Base-by-base conservation (phyloP, 31 red algal species). In the Porphyra umbilicalis region DNA sequence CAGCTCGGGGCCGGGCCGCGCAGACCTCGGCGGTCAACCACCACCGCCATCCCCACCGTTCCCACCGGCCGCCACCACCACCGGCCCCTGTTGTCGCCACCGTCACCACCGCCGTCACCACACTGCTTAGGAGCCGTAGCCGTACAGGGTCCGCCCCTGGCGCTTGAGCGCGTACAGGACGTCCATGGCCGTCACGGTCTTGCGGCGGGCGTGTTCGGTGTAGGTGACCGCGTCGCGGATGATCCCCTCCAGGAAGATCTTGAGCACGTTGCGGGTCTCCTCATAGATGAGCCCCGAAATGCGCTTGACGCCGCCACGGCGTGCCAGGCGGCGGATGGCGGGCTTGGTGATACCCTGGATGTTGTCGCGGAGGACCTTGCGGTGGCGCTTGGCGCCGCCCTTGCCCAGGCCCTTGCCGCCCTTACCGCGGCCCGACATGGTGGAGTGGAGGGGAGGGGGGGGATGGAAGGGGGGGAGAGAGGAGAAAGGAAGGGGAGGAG, bases 321-420 rank as follows among this genome's bases (percentile, higher is more conserved):
- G 94, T 0, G 97, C 97, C 30, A 99, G 91, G 92, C 97, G 97
- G 77, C 97, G 97, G 39, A 99, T 99, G 75, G 97, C 97, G 31
- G 97, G 97, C 90, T 99, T 99, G 18, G 97, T 99, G 67, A 99
- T 99, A 31, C 97, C 97, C 92, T 99, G 97, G 87, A 99, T 99
- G 81, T 99, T 99, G 85, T 99, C 97, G 6, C 97, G 88, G 86
- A 99, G 83, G 20, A 99, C 94, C 94, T 99, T 99, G 86, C 97
- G 94, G 90, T 99, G 97, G 77, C 97, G 97, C 91, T 99, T 99
- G 82, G 97, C 97, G 35, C 97, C 97, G 30, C 97, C 97, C 94
- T 99, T 99, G 85, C 97, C 97, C 33, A 99, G 88, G 36, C 97
- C 97, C 87, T 99, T 99, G 46, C 97, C 97, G 38, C 97, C 97